A percentile compares a stretch with the other conserved stretches of the same genome.
phyloP scores from a whole-genome alignment of 257 asterid species.

The Jacaranda copaia region DNA sequence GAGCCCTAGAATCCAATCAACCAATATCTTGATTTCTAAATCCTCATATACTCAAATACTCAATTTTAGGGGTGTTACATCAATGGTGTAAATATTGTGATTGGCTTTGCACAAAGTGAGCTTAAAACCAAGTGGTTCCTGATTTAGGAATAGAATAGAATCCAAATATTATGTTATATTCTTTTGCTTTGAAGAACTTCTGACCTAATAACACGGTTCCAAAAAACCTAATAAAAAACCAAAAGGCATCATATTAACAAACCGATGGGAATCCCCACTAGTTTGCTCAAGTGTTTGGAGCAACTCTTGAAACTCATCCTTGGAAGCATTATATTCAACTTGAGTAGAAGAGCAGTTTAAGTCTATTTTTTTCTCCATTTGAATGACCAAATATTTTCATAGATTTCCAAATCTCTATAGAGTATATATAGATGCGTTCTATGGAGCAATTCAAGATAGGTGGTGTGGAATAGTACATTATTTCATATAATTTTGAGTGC shows the following conservation, averaged over 20 bases:
- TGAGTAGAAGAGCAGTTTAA: background rate
- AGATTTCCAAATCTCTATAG: too few species aligned
- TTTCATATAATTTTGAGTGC: too few species aligned
- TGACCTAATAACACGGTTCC: background rate
- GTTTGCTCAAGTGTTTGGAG: slow-evolving; percentile 6
- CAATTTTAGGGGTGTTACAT: too few species aligned
- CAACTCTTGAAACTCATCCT: background rate
- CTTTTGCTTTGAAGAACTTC: slow-evolving; percentile 14
- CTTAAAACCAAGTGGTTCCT: slow-evolving; percentile 4
- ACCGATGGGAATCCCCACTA: slow-evolving; percentile 6
- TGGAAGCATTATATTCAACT: background rate
- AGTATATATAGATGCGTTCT: too few species aligned
- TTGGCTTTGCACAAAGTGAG: too few species aligned
- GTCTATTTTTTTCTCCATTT: background rate
- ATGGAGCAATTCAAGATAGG: too few species aligned
- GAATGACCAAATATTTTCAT: too few species aligned
- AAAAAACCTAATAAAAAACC: slow-evolving; percentile 15
- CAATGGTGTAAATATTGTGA: too few species aligned
- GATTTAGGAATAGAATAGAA: slow-evolving; percentile 41
- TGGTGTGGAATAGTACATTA: too few species aligned
- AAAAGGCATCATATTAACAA: slow-evolving; percentile 14
- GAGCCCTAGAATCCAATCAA: too few species aligned
- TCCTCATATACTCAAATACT: too few species aligned
- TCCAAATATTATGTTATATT: slow-evolving; percentile 27
- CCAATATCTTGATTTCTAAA: too few species aligned